Percentiles rank a stretch among this genome's conserved stretches.
phyloP scores from a whole-genome alignment of 2,329 filamentous ascomycete species.

The Pseudogymnoascus sp. region DNA sequence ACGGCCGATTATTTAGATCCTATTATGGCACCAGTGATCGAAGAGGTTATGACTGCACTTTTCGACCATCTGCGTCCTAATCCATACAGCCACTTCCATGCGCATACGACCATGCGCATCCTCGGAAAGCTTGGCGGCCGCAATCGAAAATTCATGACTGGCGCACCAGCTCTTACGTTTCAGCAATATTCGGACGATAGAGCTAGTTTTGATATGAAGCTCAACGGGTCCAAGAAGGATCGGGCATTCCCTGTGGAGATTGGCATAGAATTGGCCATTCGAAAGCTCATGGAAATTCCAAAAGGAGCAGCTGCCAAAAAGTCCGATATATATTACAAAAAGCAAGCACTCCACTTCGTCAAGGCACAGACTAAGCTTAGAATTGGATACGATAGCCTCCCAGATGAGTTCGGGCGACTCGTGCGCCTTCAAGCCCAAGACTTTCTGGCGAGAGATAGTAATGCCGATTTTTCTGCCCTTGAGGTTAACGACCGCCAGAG shows the following conservation, averaged over 20 bases:
- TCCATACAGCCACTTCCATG: conserved; percentile 94
- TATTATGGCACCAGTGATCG: conserved; percentile 98
- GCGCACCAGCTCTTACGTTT: conserved; percentile 75
- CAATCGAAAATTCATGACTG: conserved; percentile 91
- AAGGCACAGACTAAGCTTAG: conserved; percentile 84
- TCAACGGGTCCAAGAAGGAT: conserved; percentile 84
- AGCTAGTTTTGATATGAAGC: conserved; percentile 77
- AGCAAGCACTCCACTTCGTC: conserved; percentile 81
- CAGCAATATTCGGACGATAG: conserved; percentile 80
- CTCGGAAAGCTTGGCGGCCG: conserved; percentile 91
- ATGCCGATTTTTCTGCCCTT: conserved; percentile 62
- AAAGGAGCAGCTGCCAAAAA: conserved; percentile 49
- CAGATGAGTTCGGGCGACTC: conserved; percentile 78
- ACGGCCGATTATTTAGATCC: conserved; percentile 97
- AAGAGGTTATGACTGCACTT: conserved; percentile 94
- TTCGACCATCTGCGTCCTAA: conserved; percentile 93
- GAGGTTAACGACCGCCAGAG: conserved; percentile 70
- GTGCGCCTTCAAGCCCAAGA: conserved; percentile 88
- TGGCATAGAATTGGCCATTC: conserved; percentile 81
- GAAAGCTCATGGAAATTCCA: conserved; percentile 74
- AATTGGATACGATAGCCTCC: conserved; percentile 78
- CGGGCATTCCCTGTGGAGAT: conserved; percentile 79
- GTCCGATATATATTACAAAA: conserved; percentile 78
- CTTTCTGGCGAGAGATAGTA: conserved; percentile 62
- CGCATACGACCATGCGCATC: conserved; percentile 95